Evolutionary conservation across 2,329 filamentous ascomycete species (phyloP).

Genomic region (Microcera coccophila): DNA sequence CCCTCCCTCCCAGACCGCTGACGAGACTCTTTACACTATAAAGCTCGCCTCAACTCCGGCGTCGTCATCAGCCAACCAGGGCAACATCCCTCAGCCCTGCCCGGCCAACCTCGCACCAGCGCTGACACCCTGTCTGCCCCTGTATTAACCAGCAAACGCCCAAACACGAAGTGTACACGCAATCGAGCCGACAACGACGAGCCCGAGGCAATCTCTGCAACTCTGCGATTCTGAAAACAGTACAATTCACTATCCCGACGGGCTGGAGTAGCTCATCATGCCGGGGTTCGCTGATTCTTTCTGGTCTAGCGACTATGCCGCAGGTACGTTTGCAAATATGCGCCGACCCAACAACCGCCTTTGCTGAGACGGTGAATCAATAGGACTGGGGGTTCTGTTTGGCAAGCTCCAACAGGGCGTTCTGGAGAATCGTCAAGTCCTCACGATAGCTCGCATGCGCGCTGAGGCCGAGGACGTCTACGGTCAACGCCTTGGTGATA

Average conservation of each 20-base stretch:
- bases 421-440: slow-evolving; percentile 88
- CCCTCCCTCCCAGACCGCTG: not conserved
- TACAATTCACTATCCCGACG: slow-evolving; percentile 16
- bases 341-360: not conserved
- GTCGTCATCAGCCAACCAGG: not conserved
- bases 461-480: slow-evolving; percentile 94
- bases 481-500: slow-evolving; percentile 73
- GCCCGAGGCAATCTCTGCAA: slow-evolving; percentile 11
- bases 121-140: slow-evolving; percentile 18
- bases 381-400: slow-evolving; percentile 87
- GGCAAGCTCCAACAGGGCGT: slow-evolving; percentile 95
- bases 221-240: slow-evolving; percentile 10
- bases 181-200: slow-evolving; percentile 18
- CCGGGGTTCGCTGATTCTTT: slow-evolving; percentile 92
- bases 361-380: not conserved
- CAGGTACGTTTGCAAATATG: slow-evolving; percentile 53
- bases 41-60: not conserved
- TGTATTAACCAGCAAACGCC: slow-evolving; percentile 22
- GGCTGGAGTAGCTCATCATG: slow-evolving; percentile 51
- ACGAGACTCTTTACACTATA: not conserved
- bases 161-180: slow-evolving; percentile 25
- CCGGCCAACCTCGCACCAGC: slow-evolving; percentile 7
- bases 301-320: slow-evolving; percentile 97
- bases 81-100: slow-evolving; percentile 1
- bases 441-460: slow-evolving; percentile 88